Evolutionary conservation across 2,329 filamentous ascomycete genomes (phyloP).

Genomic region (Fonsecaea multimorphosa): DNA sequence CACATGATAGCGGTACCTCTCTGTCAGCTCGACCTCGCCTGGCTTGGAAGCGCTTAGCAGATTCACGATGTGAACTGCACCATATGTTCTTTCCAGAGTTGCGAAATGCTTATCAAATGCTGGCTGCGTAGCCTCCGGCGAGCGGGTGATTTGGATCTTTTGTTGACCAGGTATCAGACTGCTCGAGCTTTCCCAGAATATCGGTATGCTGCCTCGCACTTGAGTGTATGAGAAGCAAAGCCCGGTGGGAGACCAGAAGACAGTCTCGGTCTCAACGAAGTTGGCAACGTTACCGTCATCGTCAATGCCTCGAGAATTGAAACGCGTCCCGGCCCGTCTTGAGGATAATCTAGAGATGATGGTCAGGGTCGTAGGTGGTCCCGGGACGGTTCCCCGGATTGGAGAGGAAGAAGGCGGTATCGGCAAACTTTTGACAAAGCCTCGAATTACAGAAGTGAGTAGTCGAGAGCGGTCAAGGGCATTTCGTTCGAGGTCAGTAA

Average conservation of each 20-base stretch:
- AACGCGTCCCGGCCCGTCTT: slow-evolving; percentile 86
- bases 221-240: slow-evolving; percentile 93
- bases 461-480: slow-evolving; percentile 86
- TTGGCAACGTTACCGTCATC: slow-evolving; percentile 98
- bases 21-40: slow-evolving; percentile 82
- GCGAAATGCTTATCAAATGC: slow-evolving; percentile 96
- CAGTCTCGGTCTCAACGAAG: slow-evolving; percentile 96
- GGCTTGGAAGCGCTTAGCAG: slow-evolving; percentile 88
- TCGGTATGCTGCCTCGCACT: slow-evolving; percentile 86
- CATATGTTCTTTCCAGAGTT: slow-evolving; percentile 82
- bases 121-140: slow-evolving; percentile 86
- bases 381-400: slow-evolving; percentile 70
- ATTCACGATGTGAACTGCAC: slow-evolving; percentile 90
- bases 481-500: slow-evolving; percentile 75
- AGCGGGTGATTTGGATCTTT: slow-evolving; percentile 89
- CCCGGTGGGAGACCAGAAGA: slow-evolving; percentile 79
- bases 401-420: slow-evolving; percentile 75
- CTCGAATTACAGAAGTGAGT: slow-evolving; percentile 89
- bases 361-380: slow-evolving; percentile 81
- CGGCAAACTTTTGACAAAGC: slow-evolving; percentile 85
- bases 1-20: slow-evolving; percentile 79
- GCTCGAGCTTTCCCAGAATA: slow-evolving; percentile 95
- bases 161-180: slow-evolving; percentile 90
- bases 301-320: slow-evolving; percentile 96
- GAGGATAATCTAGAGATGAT: slow-evolving; percentile 92